These are phyloP conservation scores for Sarocladium brachiariae DNA, from an alignment of 2,329 filamentous ascomycete species.

Conservation along the genomic window DNA sequence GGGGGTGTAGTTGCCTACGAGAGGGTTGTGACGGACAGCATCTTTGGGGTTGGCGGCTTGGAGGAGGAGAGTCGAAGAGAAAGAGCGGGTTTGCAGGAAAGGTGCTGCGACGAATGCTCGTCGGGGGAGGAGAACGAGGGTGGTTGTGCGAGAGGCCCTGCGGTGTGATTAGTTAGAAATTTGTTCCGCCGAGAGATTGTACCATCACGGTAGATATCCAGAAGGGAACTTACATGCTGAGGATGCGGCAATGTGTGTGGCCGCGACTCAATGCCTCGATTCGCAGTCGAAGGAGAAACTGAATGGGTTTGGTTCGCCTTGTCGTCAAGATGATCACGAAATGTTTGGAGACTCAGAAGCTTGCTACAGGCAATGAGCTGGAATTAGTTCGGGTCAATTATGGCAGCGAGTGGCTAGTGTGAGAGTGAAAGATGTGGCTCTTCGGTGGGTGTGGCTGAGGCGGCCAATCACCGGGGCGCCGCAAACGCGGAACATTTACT, in stretches of 20 bases:
- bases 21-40: constrained; percentile 21
- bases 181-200: background rate
- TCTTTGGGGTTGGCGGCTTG: background rate
- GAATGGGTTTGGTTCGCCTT: background rate
- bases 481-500: constrained; percentile 12
- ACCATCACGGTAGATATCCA: too few relatives aligned
- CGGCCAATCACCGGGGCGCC: constrained; percentile 14
- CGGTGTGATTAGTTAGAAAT: background rate
- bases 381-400: constrained; percentile 1
- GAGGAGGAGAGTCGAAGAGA: constrained; percentile 1
- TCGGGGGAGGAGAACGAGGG: background rate
- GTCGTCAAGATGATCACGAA: too few relatives aligned
- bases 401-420: constrained; percentile 3
- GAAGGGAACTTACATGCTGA: background rate
- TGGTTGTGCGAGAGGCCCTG: constrained; percentile 3
- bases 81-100: constrained; percentile 11
- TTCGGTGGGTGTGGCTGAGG: too few relatives aligned
- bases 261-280: background rate
- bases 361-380: too few relatives aligned
- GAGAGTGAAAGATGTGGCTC: too few relatives aligned
- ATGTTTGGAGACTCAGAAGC: constrained; percentile 7
- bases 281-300: background rate
- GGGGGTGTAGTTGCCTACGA: constrained; percentile 21
- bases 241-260: background rate
- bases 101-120: background rate